Conservation (phyloP, 1,284 basidiomycete genomes). For the Phylloporus gajari region DNA sequence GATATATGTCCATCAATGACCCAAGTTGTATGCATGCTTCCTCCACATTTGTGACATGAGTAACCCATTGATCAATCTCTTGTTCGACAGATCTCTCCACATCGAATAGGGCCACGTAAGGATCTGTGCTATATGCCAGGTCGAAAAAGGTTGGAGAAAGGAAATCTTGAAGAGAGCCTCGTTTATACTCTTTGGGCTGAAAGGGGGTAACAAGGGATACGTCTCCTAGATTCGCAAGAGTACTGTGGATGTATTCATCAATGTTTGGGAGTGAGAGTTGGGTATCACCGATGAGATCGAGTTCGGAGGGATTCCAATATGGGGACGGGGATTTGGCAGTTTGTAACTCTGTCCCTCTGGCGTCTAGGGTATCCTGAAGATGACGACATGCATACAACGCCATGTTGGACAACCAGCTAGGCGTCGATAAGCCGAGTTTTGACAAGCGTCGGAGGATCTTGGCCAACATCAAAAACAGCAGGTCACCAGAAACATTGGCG, state of each 20-base stretch:
- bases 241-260: no score
- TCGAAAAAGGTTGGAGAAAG: slow-evolving; percentile 26
- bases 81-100: slow-evolving; percentile 45
- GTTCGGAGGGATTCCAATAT: no score
- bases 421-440: slow-evolving; percentile 32
- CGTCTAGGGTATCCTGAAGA: no score
- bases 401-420: no score
- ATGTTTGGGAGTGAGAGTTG: slow-evolving; percentile 41
- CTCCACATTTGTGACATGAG: no score
- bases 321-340: no score
- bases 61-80: slow-evolving; percentile 45
- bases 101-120: slow-evolving; percentile 47
- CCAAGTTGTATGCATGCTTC: slow-evolving; percentile 2
- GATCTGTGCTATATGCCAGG: not conserved
- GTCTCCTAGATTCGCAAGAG: slow-evolving; percentile 7
- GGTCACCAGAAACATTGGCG: slow-evolving; percentile 40
- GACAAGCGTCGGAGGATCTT: no score
- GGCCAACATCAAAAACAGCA: no score
- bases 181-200: no score
- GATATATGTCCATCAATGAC: no score
- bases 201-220: not conserved
- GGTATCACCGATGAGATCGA: no score
- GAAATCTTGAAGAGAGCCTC: no score
- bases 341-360: not conserved
- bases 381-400: slow-evolving; percentile 39